phyloP scores from a whole-genome alignment of 2,329 filamentous ascomycete genomes.

The Pseudohalonectria lignicola region DNA sequence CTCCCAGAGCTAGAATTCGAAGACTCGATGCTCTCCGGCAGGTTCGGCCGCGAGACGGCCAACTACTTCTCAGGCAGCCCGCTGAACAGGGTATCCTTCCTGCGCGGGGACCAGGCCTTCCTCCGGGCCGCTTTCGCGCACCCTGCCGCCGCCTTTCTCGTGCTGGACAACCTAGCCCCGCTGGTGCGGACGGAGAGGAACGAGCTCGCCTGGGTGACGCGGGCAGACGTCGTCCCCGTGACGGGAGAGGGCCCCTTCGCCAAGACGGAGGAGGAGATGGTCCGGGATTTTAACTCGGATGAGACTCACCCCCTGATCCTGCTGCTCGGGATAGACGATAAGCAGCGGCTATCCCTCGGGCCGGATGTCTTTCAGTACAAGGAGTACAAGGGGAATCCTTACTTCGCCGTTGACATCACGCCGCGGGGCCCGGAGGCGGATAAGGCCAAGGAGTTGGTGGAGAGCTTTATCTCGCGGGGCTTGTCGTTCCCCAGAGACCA shows the following conservation, averaged over 20 bases:
- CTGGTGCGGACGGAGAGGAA: conserved; percentile 41
- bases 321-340: conserved; percentile 76
- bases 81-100: conserved; percentile 69
- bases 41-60: conserved; percentile 68
- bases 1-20: conserved; percentile 35
- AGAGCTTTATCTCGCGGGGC: conserved; percentile 25
- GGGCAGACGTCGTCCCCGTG: conserved; percentile 57
- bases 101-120: conserved; percentile 61
- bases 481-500: conserved; percentile 53
- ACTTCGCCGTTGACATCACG: conserved; percentile 84
- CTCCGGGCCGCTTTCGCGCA: conserved; percentile 56
- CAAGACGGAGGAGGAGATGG: conserved; percentile 58
- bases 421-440: conserved; percentile 54
- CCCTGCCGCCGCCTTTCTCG: conserved; percentile 59
- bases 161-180: conserved; percentile 69
- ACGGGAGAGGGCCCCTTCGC: conserved; percentile 63
- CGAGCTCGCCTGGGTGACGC: conserved; percentile 57
- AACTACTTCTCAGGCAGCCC: conserved; percentile 79
- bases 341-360: conserved; percentile 16
- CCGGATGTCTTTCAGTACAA: conserved; percentile 41
- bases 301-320: conserved; percentile 59
- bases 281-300: conserved; percentile 64
- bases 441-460: conserved; percentile 42
- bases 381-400: conserved; percentile 68
- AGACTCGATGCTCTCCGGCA: conserved; percentile 60